Evolutionary conservation across 176 grass and related monocot species (phyloP).

Genomic region (Alloteropsis semialata): DNA sequence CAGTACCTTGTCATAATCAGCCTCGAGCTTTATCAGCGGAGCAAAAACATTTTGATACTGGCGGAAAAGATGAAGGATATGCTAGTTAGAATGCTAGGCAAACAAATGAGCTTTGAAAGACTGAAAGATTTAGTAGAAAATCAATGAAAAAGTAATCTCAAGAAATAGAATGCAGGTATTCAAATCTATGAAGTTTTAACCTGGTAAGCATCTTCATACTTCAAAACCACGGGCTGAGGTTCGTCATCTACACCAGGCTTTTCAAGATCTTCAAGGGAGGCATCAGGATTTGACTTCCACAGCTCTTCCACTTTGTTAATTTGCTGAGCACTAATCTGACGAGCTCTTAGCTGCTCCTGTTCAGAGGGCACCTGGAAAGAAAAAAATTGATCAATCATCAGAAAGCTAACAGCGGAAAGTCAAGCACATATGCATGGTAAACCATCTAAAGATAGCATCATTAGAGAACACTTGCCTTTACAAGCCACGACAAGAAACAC

Average conservation of each 20-base stretch:
- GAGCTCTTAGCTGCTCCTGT: conserved; percentile 94
- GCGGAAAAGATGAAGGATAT: background rate
- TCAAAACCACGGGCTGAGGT: conserved; percentile 76
- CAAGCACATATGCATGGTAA: background rate
- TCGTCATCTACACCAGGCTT: conserved; percentile 98
- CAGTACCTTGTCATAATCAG: conserved; percentile 98
- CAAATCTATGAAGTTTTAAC: conserved; percentile 32
- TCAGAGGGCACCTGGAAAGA: conserved; percentile 83
- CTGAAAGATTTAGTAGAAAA: background rate
- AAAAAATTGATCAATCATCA: conserved; percentile 21
- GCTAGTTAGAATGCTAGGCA: conserved; percentile 22
- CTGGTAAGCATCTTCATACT: conserved; percentile 99
- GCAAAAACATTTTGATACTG: conserved; percentile 99
- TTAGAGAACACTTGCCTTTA: conserved; percentile 60
- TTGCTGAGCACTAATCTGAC: conserved; percentile 97
- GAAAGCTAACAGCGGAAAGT: background rate
- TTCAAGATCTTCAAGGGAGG: conserved; percentile 96
- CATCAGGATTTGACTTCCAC: conserved; percentile 98
- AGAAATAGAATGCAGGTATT: background rate
- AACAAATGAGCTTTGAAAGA: background rate
- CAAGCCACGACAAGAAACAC: conserved; percentile 96
- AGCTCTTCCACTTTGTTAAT: conserved; percentile 99
- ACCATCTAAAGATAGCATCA: conserved; percentile 19
- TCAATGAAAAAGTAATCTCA: conserved; percentile 19
- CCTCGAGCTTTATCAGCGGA: conserved; percentile 96